Percentiles rank a stretch among this genome's conserved stretches.
Evolutionary conservation across 257 asterid genomes (phyloP).

Genomic region (Primulina huaijiensis): DNA sequence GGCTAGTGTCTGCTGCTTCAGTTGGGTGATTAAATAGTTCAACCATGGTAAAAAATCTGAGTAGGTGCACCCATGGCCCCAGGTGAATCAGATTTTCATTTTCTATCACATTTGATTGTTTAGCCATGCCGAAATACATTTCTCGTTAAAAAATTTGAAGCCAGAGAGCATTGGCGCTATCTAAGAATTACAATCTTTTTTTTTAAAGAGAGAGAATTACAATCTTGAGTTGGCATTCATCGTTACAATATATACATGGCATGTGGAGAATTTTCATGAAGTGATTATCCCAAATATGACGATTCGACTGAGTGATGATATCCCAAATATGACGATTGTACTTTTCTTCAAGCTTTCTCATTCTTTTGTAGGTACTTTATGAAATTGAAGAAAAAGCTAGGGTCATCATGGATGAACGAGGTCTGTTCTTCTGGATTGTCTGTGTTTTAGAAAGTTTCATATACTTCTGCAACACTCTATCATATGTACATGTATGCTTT

Average conservation of each 20-base stretch:
- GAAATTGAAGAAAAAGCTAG: conserved; percentile 88
- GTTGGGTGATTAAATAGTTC: neutral
- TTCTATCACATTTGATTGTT: too few relatives aligned
- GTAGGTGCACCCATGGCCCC: neutral
- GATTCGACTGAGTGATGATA: neutral
- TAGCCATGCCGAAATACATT: neutral
- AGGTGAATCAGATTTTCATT: neutral
- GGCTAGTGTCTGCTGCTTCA: neutral
- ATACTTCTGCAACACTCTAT: neutral
- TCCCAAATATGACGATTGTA: neutral
- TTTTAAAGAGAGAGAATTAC: neutral
- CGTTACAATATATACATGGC: neutral
- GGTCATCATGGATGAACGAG: conserved; percentile 87
- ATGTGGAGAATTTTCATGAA: neutral
- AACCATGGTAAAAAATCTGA: neutral
- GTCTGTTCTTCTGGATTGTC: conserved; percentile 32
- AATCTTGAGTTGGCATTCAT: neutral
- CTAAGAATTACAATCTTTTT: neutral
- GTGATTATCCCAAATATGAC: neutral
- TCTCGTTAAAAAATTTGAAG: neutral
- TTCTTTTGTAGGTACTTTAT: conserved; percentile 55
- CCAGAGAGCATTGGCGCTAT: neutral
- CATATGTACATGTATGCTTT: neutral
- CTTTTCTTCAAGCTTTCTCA: neutral
- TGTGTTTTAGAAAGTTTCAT: neutral